phyloP scores from a whole-genome alignment of 2,329 filamentous ascomycete genomes.

The Torrubiellomyces zombiae region DNA sequence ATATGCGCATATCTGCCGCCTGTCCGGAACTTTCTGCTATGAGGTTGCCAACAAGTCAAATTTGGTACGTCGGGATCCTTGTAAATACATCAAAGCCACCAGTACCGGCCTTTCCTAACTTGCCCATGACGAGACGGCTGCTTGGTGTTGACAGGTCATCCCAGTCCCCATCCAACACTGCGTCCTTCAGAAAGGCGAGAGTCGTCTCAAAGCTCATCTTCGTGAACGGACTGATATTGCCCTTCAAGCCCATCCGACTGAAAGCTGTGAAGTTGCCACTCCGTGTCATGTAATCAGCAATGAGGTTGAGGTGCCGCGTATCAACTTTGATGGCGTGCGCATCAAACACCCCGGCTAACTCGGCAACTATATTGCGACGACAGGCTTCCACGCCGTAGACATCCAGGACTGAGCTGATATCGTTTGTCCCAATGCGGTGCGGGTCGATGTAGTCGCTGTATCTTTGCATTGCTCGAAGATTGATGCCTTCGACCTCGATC shows the following conservation, averaged over 20 bases:
- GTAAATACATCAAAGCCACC: conserved; percentile 81
- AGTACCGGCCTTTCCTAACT: conserved; percentile 69
- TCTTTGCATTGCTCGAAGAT: conserved; percentile 78
- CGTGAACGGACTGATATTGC: conserved; percentile 79
- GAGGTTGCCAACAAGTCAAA: conserved; percentile 7
- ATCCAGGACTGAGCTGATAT: conserved; percentile 68
- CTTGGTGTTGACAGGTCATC: conserved; percentile 78
- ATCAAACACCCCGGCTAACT: conserved; percentile 72
- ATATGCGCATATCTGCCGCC: too few relatives aligned
- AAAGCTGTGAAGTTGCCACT: conserved; percentile 81
- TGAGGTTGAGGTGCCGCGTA: conserved; percentile 81
- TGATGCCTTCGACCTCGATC: conserved; percentile 71
- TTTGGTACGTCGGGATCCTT: conserved; percentile 36
- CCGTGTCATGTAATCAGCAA: conserved; percentile 96
- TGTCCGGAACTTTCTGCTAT: neutral
- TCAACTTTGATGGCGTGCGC: conserved; percentile 89
- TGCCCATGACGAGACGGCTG: conserved; percentile 75
- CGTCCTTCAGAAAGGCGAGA: conserved; percentile 81
- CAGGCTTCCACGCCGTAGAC: conserved; percentile 91
- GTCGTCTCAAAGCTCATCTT: conserved; percentile 99
- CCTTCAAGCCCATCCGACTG: conserved; percentile 73
- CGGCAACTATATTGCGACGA: conserved; percentile 69
- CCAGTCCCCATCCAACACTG: conserved; percentile 76
- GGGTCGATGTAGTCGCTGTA: conserved; percentile 76
- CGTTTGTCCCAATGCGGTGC: conserved; percentile 78